These are phyloP conservation scores for Lithospermum erythrorhizon DNA, from an alignment of 257 asterid species.

Conservation along the genomic window DNA sequence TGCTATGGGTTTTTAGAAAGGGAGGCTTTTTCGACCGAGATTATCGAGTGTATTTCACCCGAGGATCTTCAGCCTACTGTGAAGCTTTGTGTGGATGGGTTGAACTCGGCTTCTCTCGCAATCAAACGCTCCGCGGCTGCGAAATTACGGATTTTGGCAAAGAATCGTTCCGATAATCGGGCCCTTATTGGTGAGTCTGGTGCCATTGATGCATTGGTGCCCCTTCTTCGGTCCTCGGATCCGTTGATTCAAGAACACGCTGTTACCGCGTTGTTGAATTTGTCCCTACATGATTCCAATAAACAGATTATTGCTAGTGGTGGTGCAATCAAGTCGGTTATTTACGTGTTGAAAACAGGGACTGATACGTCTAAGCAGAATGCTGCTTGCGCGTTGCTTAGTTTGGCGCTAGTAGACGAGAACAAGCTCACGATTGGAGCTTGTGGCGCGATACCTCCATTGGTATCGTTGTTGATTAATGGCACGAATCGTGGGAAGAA, in stretches of 20 bases:
- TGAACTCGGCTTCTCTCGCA: conserved; percentile 50
- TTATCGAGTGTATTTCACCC: conserved; percentile 73
- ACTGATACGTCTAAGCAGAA: conserved; percentile 82
- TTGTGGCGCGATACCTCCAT: conserved; percentile 78
- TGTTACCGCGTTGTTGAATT: conserved; percentile 72
- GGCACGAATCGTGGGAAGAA: conserved; percentile 78
- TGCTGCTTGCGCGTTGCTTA: conserved; percentile 84
- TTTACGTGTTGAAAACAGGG: conserved; percentile 77
- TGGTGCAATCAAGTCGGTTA: conserved; percentile 48
- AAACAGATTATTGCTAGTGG: conserved; percentile 60
- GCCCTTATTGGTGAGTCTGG: conserved; percentile 85
- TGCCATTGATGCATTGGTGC: conserved; percentile 64
- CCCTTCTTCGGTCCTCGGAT: conserved; percentile 71
- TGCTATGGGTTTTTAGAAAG: conserved; percentile 67
- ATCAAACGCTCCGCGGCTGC: conserved; percentile 88
- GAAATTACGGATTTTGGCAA: conserved; percentile 60
- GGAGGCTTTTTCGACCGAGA: conserved; percentile 74
- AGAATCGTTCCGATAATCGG: conserved; percentile 80
- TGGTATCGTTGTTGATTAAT: conserved; percentile 54
- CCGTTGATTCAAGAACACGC: conserved; percentile 85
- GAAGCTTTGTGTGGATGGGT: conserved; percentile 62
- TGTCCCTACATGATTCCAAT: conserved; percentile 70
- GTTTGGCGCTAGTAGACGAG: conserved; percentile 74
- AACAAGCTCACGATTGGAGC: conserved; percentile 75
- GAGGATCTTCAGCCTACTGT: conserved; percentile 91